Percentiles rank a stretch among this genome's conserved stretches.
These are phyloP conservation scores for Cladosporium colombiae DNA, from an alignment of 2,329 filamentous ascomycete genomes.

Conservation along the genomic window DNA sequence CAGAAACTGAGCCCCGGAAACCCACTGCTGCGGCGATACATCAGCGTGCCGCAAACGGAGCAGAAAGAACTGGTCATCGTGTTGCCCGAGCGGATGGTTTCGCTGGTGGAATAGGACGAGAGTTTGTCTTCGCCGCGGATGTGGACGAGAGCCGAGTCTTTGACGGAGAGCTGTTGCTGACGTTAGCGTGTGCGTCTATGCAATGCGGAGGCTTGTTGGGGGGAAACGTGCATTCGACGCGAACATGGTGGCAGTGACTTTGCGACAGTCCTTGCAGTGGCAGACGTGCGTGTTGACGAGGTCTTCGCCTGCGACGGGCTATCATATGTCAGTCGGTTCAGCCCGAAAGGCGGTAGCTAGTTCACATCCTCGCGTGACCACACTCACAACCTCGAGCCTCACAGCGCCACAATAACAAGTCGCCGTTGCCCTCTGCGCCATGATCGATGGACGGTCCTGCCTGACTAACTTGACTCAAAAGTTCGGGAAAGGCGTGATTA, in stretches of 20 bases:
- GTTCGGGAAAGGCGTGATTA: not conserved
- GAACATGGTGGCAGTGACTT: slow-evolving; percentile 64
- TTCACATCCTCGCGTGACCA: too few species aligned
- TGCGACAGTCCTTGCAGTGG: slow-evolving; percentile 62
- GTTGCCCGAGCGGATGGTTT: slow-evolving; percentile 51
- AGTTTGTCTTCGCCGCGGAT: slow-evolving; percentile 56
- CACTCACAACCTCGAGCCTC: slow-evolving; percentile 54
- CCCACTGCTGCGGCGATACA: slow-evolving; percentile 55
- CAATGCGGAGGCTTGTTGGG: too few species aligned
- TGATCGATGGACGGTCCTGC: not conserved
- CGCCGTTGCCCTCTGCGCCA: slow-evolving; percentile 48
- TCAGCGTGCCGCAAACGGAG: slow-evolving; percentile 58
- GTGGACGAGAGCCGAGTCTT: slow-evolving; percentile 34
- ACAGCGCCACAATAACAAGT: slow-evolving; percentile 62
- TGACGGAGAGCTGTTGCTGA: slow-evolving; percentile 28
- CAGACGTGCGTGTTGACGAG: slow-evolving; percentile 57
- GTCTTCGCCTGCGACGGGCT: slow-evolving; percentile 47
- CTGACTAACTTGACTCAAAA: too few species aligned
- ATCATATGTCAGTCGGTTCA: slow-evolving; percentile 26
- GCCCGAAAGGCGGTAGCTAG: not conserved
- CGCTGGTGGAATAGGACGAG: slow-evolving; percentile 46
- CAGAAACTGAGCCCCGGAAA: slow-evolving; percentile 53
- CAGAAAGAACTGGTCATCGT: slow-evolving; percentile 66
- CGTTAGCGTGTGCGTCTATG: slow-evolving; percentile 48
- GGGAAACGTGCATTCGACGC: slow-evolving; percentile 49